phyloP scores from a whole-genome alignment of 306 rosid species.

The Cucurbita maxima region DNA sequence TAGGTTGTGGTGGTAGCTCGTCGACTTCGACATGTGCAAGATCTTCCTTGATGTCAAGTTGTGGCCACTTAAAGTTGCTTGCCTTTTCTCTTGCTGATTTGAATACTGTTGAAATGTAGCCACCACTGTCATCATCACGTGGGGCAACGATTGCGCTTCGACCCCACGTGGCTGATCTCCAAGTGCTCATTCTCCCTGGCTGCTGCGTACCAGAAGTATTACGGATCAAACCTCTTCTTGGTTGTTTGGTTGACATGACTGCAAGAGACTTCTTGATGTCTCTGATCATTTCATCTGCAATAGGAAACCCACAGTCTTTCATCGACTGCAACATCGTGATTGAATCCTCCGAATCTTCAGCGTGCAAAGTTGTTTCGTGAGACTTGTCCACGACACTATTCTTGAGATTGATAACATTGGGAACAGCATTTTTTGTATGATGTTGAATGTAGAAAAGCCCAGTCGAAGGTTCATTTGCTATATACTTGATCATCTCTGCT shows the following conservation, averaged over 20 bases:
- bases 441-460: conserved; percentile 89
- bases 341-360: conserved; percentile 84
- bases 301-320: conserved; percentile 65
- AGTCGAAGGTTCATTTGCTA: conserved; percentile 80
- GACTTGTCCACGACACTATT: conserved; percentile 35
- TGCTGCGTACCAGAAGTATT: conserved; percentile 12
- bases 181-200: conserved; percentile 30
- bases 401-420: conserved; percentile 36
- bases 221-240: conserved; percentile 48
- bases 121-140: conserved; percentile 23
- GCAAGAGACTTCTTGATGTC: conserved; percentile 64
- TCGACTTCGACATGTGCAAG: conserved; percentile 16
- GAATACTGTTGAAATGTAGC: conserved; percentile 45
- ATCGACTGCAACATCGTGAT: conserved; percentile 44
- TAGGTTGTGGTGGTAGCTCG: conserved; percentile 10
- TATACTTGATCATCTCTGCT: conserved; percentile 68
- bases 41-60: conserved; percentile 28
- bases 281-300: conserved; percentile 64
- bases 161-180: conserved; percentile 30
- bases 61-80: conserved; percentile 47
- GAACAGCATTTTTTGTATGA: conserved; percentile 67
- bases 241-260: conserved; percentile 39
- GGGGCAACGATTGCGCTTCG: conserved; percentile 9
- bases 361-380: conserved; percentile 51
- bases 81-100: conserved; percentile 66